These are phyloP conservation scores for Aspergillus amoenus DNA, from an alignment of 2,329 filamentous ascomycete species.

Conservation along the genomic window DNA sequence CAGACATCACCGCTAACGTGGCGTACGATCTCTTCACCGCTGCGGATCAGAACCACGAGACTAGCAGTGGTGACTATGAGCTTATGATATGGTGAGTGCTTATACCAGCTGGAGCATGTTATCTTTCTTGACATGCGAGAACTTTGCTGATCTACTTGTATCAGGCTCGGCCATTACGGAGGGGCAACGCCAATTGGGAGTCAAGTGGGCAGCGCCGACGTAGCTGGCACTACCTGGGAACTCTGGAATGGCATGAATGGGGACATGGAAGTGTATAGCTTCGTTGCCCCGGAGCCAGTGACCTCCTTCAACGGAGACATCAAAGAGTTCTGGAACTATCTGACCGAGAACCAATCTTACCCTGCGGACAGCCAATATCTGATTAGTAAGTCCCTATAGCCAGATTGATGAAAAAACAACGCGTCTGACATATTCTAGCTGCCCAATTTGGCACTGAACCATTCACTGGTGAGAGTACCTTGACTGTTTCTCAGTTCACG, in stretches of 20 bases:
- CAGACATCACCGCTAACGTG: conserved; percentile 53
- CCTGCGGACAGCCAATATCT: conserved; percentile 50
- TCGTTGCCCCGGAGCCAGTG: conserved; percentile 47
- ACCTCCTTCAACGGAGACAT: conserved; percentile 57
- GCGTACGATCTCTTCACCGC: conserved; percentile 60
- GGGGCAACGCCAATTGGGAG: conserved; percentile 55
- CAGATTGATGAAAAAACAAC: too few species aligned
- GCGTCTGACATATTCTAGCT: too few species aligned
- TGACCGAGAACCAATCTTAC: conserved; percentile 50
- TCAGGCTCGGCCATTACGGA: conserved; percentile 48
- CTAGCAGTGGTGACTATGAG: conserved; percentile 52
- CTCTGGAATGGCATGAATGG: conserved; percentile 57
- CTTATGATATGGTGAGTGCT: conserved; percentile 58
- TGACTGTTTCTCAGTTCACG: neutral
- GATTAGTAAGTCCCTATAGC: too few species aligned
- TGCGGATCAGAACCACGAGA: conserved; percentile 38
- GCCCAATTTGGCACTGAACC: conserved; percentile 56
- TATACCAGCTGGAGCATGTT: too few species aligned
- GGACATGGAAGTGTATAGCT: conserved; percentile 57
- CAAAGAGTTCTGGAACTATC: conserved; percentile 55
- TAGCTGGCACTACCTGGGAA: conserved; percentile 54
- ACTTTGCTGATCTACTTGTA: neutral
- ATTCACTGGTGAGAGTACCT: conserved; percentile 52
- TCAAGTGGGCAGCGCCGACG: conserved; percentile 50
- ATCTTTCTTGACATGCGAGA: neutral